Evolutionary conservation across 78 protist genomes (phyloP).

Genomic region (Dictyostelium brefeldianum): DNA sequence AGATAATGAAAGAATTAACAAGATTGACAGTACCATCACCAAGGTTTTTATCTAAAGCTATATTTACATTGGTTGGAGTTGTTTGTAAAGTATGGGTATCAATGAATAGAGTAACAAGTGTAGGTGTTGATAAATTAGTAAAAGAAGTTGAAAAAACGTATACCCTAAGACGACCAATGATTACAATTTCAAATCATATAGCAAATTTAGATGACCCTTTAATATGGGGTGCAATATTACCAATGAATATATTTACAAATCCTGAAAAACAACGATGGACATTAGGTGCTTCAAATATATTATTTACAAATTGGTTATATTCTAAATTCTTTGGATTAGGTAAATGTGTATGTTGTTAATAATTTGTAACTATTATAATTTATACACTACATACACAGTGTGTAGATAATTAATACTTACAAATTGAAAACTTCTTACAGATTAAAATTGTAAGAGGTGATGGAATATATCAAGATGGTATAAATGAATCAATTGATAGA

Average conservation of each 20-base stretch:
- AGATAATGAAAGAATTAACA: neutral
- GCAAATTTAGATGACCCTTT: slow-evolving; percentile 78
- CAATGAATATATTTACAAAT: neutral
- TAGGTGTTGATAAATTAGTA: neutral
- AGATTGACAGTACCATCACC: slow-evolving; percentile 17
- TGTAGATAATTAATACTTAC: no score
- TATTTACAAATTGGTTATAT: slow-evolving; percentile 52
- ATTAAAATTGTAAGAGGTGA: slow-evolving; percentile 76
- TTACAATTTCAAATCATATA: slow-evolving; percentile 53
- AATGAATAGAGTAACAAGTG: neutral
- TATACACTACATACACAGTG: no score
- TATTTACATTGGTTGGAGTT: slow-evolving; percentile 17
- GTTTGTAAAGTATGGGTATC: slow-evolving; percentile 10
- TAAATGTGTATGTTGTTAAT: slow-evolving; percentile 61
- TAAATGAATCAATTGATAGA: slow-evolving; percentile 43
- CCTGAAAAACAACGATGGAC: slow-evolving; percentile 60
- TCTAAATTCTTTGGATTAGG: slow-evolving; percentile 39
- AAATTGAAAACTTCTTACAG: no score
- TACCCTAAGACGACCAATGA: slow-evolving; percentile 1
- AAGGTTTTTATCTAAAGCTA: neutral
- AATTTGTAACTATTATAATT: neutral
- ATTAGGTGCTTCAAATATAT: slow-evolving; percentile 65
- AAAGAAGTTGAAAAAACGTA: neutral
- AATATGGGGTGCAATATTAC: slow-evolving; percentile 64
- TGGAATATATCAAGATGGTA: slow-evolving; percentile 73